These are phyloP conservation scores for Symbiodinium pilosum DNA, from an alignment of 73 alveolate genomes.

Conservation along the genomic window DNA sequence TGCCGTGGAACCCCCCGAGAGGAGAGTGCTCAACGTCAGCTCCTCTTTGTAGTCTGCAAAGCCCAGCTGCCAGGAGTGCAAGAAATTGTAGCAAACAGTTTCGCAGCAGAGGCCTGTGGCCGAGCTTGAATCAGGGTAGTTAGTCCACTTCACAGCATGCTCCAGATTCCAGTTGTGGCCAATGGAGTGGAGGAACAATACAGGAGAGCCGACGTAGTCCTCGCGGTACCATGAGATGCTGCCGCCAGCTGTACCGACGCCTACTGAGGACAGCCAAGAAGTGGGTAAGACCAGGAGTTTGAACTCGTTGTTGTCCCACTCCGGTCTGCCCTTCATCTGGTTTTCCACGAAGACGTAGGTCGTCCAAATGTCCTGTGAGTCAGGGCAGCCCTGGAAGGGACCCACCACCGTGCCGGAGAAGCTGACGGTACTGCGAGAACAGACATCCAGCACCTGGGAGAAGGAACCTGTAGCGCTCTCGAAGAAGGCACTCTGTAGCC, in stretches of 20 bases:
- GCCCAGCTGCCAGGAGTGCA: conserved; percentile 94
- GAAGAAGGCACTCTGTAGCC: conserved; percentile 26
- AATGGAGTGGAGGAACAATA: conserved; percentile 41
- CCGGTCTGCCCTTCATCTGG: conserved; percentile 32
- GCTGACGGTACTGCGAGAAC: conserved; percentile 71
- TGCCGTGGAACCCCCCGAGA: not conserved
- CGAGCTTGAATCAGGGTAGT: conserved; percentile 63
- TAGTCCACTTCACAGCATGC: not conserved
- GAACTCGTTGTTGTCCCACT: conserved; percentile 79
- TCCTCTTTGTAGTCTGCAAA: conserved; percentile 48
- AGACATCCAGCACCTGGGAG: conserved; percentile 56
- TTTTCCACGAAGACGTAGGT: conserved; percentile 28
- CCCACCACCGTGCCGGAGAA: conserved; percentile 70
- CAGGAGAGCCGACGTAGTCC: conserved; percentile 18
- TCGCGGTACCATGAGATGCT: conserved; percentile 37
- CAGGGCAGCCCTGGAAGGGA: conserved; percentile 79
- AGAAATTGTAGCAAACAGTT: conserved; percentile 38
- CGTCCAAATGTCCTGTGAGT: conserved; percentile 30
- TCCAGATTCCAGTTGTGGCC: conserved; percentile 87
- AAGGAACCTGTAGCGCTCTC: not conserved
- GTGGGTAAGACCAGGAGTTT: conserved; percentile 50
- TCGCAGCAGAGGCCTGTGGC: not conserved
- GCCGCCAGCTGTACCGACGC: conserved; percentile 82
- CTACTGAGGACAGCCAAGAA: conserved; percentile 29
- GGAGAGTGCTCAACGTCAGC: not conserved